Evolutionary conservation across 805 yeast species (phyloP), one percentile per base, ranked within the genome.

Genomic region (Jamesozyma piceae): DNA sequence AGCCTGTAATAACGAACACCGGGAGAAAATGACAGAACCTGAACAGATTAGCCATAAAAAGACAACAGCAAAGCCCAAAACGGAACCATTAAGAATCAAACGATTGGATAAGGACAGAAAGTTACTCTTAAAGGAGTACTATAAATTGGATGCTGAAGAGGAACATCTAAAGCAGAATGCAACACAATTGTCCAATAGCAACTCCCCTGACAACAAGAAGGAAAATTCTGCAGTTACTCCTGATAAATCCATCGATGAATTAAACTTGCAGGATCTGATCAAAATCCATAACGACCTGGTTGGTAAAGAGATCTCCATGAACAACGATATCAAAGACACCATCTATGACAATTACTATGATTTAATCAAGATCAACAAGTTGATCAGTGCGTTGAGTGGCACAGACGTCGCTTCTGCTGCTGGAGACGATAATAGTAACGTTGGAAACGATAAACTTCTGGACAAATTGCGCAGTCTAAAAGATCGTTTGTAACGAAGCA

Each of bases 321-420:
- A 54, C 33, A 57, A 56, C 42, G 77, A 75, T 37, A 79, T 80
- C 48, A 82, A 82, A 51, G 75, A 82, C 24, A 80, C 82, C 34
- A 78, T 82, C 10, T 82, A 82, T 59, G 84, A 82, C 58, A 82
- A 82, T 53, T 82, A 82, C 66, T 80, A 77, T 57, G 89, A 82
- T 47, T 63, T 82, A 49, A 80, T 82, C 53, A 78, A 79, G 52
- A 72, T 82, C 45, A 80, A 77, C 51, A 75, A 78, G 37, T 72
- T 80, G 28, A 24, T 24, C 28, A 24, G 28, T 11, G 28, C 28
- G 10, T 11, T 24, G 8, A 30, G 33, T n/a, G 33, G 33, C 33
- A n/a, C n/a, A n/a, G n/a, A n/a, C n/a, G n/a, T n/a, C n/a, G n/a
- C n/a, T n/a, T n/a, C n/a, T n/a, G n/a, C n/a, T n/a, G 3, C 60